These are phyloP conservation scores for Camelina sativa DNA, from an alignment of 345 rosid species.

Conservation along the genomic window DNA sequence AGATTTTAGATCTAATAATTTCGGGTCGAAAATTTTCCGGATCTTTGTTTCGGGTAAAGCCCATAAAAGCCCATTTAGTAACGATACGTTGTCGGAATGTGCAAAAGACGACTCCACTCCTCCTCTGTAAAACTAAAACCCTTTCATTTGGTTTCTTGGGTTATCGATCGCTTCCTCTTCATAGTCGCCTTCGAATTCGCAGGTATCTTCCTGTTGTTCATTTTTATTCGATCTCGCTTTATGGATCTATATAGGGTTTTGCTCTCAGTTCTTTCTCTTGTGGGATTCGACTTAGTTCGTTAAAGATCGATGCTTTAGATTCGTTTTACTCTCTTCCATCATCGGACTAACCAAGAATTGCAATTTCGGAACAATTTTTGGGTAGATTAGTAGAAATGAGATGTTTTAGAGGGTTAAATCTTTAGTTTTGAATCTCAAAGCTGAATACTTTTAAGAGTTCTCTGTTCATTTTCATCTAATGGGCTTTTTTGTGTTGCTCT, in stretches of 20 bases:
- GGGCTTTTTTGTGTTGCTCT: conserved; percentile 11
- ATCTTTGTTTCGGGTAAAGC: conserved; percentile 28
- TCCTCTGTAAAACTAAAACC: conserved; percentile 15
- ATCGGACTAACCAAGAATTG: background rate
- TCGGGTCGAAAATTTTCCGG: conserved; percentile 26
- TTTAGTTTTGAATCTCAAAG: conserved; percentile 18
- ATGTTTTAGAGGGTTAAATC: background rate
- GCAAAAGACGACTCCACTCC: background rate
- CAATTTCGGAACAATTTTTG: background rate
- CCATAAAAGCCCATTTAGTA: conserved; percentile 35
- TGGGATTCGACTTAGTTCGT: background rate
- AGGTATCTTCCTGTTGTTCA: conserved; percentile 30
- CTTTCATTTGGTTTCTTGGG: conserved; percentile 18
- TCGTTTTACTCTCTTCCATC: background rate
- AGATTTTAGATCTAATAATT: conserved; percentile 22
- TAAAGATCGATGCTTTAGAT: conserved; percentile 20
- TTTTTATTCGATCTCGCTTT: background rate
- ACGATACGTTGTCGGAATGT: background rate
- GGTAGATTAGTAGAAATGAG: conserved; percentile 18
- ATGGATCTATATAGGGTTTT: conserved; percentile 27
- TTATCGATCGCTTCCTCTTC: conserved; percentile 24
- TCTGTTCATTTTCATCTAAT: background rate
- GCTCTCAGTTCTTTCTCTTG: background rate
- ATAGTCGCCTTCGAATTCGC: conserved; percentile 40
- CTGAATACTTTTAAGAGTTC: conserved; percentile 1